A percentile compares a stretch with the other conserved stretches of the same genome.
These are phyloP conservation scores for Antrodiella citrinella DNA, from an alignment of 768 basidiomycete species.

Conservation along the genomic window DNA sequence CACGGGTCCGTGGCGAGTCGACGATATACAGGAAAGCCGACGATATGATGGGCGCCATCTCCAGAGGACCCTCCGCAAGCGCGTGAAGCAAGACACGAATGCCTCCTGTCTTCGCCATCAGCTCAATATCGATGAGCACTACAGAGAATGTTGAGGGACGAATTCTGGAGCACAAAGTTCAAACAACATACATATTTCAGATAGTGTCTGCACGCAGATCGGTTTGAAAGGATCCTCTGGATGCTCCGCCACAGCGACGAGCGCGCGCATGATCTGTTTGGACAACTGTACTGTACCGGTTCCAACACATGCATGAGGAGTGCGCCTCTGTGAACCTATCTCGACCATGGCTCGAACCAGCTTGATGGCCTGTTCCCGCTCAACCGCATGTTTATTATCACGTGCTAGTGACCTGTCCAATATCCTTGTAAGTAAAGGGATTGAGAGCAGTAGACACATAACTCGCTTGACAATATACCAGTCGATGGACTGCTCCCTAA, in stretches of 20 bases:
- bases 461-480: constrained; percentile 86
- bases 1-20: constrained; percentile 78
- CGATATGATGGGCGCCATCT: constrained; percentile 72
- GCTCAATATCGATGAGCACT: constrained; percentile 86
- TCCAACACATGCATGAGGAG: constrained; percentile 33
- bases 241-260: constrained; percentile 92
- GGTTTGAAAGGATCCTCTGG: constrained; percentile 82
- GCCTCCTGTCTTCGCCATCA: constrained; percentile 74
- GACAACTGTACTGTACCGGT: constrained; percentile 53
- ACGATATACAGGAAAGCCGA: constrained; percentile 75
- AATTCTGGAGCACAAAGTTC: background rate
- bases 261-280: constrained; percentile 72
- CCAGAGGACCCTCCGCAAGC: constrained; percentile 83
- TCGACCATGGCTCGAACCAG: constrained; percentile 79
- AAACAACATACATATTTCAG: constrained; percentile 70
- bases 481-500: constrained; percentile 63
- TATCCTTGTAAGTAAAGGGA: background rate
- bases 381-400: constrained; percentile 73
- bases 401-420: constrained; percentile 66
- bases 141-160: constrained; percentile 3
- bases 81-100: constrained; percentile 81
- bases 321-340: constrained; percentile 53
- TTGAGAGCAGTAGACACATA: background rate
- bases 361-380: constrained; percentile 90
- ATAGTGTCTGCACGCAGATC: constrained; percentile 77